Evolutionary conservation across 1,284 basidiomycete genomes (phyloP).

Genomic region (Fomitiporia mediterranea): DNA sequence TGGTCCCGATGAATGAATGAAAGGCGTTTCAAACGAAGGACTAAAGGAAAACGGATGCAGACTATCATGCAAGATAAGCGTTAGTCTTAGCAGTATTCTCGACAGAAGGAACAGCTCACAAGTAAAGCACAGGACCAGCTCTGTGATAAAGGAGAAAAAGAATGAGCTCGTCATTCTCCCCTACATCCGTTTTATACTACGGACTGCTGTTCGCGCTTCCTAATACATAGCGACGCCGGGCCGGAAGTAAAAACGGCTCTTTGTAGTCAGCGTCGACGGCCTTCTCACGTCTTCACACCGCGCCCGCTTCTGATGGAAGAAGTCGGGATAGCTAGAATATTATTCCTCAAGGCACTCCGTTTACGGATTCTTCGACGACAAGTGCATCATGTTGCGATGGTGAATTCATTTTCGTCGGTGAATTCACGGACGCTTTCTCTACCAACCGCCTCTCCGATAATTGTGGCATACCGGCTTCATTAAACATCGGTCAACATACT

Average conservation of each 20-base stretch:
- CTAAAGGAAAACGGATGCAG: conserved; percentile 18
- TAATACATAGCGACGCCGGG: too few relatives aligned
- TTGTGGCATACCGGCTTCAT: too few relatives aligned
- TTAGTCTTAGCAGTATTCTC: not conserved
- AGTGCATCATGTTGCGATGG: conserved; percentile 5
- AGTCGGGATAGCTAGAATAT: not conserved
- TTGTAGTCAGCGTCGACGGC: not conserved
- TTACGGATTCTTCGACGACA: not conserved
- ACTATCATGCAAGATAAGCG: not conserved
- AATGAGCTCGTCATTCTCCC: conserved; percentile 22
- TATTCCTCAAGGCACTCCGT: not conserved
- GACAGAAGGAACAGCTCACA: conserved; percentile 21
- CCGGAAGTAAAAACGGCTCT: not conserved
- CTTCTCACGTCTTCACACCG: too few relatives aligned
- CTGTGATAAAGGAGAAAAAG: conserved; percentile 39
- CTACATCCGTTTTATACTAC: not conserved
- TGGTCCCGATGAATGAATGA: conserved; percentile 15
- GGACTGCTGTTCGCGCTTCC: not conserved
- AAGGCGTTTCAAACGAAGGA: conserved; percentile 19
- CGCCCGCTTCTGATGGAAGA: not conserved
- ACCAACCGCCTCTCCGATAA: too few relatives aligned
- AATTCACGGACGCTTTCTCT: too few relatives aligned
- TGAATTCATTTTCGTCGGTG: conserved; percentile 3
- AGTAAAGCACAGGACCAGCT: conserved; percentile 45
- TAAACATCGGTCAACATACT: too few relatives aligned